Percentiles rank a stretch among this genome's conserved stretches.
These are phyloP conservation scores for Colletotrichum eleusines DNA, from an alignment of 2,329 filamentous ascomycete genomes.

Conservation along the genomic window DNA sequence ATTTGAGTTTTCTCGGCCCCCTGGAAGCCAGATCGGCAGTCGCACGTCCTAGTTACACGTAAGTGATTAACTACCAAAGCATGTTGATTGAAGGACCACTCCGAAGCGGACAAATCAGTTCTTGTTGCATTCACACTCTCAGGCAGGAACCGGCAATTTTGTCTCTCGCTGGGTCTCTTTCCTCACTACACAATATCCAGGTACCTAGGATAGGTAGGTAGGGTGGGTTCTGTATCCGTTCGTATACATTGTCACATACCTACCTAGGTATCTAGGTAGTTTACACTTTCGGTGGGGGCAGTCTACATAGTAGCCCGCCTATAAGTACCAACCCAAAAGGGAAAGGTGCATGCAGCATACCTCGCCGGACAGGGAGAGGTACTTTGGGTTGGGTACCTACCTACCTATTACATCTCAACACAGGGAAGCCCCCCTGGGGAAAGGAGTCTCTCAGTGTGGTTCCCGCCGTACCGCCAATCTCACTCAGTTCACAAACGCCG, in stretches of 20 bases:
- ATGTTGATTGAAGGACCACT: not conserved
- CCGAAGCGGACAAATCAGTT: too few species aligned
- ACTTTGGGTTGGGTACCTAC: not conserved
- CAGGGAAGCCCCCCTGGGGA: slow-evolving; percentile 10
- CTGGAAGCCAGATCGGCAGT: not conserved
- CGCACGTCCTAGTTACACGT: not conserved
- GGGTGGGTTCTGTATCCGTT: too few species aligned
- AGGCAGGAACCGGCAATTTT: not conserved
- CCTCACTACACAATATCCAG: not conserved
- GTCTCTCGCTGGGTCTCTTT: slow-evolving; percentile 2
- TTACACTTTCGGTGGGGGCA: not conserved
- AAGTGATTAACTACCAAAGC: not conserved
- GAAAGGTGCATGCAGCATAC: slow-evolving; percentile 20
- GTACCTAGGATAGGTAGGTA: too few species aligned
- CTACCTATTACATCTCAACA: not conserved
- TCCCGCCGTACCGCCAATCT: slow-evolving; percentile 14
- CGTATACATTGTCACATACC: too few species aligned
- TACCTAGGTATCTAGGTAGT: too few species aligned
- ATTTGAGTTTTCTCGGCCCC: not conserved
- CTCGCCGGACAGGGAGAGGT: not conserved
- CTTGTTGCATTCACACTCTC: not conserved
- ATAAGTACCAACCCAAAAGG: slow-evolving; percentile 8
- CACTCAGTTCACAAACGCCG: slow-evolving; percentile 18
- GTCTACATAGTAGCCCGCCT: not conserved
- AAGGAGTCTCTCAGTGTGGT: slow-evolving; percentile 18